Percentiles rank a stretch among this genome's conserved stretches.
These are phyloP conservation scores for Colletotrichum sp. DNA, from an alignment of 2,329 filamentous ascomycete species.

Conservation along the genomic window DNA sequence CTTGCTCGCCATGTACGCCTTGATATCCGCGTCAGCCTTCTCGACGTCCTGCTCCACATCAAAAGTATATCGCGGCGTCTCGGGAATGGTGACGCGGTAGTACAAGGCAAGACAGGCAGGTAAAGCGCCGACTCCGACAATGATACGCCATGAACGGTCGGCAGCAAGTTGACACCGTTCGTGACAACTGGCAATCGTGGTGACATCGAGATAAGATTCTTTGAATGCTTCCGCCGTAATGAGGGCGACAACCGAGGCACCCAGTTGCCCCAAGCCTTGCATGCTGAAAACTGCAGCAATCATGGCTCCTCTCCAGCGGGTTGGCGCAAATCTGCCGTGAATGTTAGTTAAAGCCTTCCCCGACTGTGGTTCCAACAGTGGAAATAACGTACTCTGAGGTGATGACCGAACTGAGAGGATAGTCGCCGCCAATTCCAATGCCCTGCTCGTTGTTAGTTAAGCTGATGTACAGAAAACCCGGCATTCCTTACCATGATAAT, in stretches of 20 bases:
- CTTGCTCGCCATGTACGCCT: conserved; percentile 58
- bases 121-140: conserved; percentile 79
- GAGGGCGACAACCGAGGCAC: conserved; percentile 71
- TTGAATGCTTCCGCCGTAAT: conserved; percentile 71
- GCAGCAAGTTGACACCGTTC: conserved; percentile 70
- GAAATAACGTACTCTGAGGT: conserved; percentile 66
- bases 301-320: conserved; percentile 82
- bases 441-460: conserved; percentile 45
- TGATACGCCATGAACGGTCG: conserved; percentile 81
- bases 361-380: neutral
- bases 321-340: conserved; percentile 71
- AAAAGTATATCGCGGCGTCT: conserved; percentile 84
- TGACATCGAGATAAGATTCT: conserved; percentile 40
- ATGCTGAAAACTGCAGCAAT: conserved; percentile 84
- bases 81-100: conserved; percentile 84
- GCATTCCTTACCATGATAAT: conserved; percentile 66
- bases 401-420: conserved; percentile 80
- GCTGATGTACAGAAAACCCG: neutral
- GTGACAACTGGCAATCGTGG: conserved; percentile 55
- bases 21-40: conserved; percentile 76
- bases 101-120: conserved; percentile 82
- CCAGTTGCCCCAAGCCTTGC: conserved; percentile 82
- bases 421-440: conserved; percentile 81
- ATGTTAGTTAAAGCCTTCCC: neutral
- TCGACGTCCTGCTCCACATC: conserved; percentile 78